Evolutionary conservation across 2,329 filamentous ascomycete genomes (phyloP).

Genomic region (Fusarium sp.): DNA sequence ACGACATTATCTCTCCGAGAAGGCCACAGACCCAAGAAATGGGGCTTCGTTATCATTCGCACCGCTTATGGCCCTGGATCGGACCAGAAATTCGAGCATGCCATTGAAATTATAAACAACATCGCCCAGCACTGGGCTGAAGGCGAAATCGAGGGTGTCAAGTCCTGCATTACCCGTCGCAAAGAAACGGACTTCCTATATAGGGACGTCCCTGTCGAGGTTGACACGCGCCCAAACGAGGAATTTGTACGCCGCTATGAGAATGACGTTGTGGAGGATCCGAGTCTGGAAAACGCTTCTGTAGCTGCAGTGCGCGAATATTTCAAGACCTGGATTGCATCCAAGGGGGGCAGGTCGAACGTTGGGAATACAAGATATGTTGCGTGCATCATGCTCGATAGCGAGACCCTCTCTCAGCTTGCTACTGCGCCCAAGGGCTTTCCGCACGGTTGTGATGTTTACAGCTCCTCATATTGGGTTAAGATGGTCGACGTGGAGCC

Average conservation of each 20-base stretch:
- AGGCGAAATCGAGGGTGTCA: not conserved
- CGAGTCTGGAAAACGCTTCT: not conserved
- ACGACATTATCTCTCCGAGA: not conserved
- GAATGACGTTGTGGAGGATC: not conserved
- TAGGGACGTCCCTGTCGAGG: not conserved
- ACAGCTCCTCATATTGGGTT: not conserved
- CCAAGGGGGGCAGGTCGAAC: not conserved
- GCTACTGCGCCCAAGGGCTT: not conserved
- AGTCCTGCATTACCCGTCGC: not conserved
- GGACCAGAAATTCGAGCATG: not conserved
- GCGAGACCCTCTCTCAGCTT: not conserved
- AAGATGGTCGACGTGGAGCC: not conserved
- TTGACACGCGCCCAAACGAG: not conserved
- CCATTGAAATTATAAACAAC: not conserved
- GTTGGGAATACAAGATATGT: not conserved
- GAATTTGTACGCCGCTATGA: not conserved
- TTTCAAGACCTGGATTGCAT: not conserved
- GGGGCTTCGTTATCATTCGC: not conserved
- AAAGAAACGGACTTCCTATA: not conserved
- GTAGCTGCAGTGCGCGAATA: not conserved
- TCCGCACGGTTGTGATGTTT: not conserved
- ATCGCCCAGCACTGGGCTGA: not conserved
- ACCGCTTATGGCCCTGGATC: not conserved
- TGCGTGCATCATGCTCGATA: not conserved
- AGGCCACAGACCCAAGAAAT: not conserved